Evolutionary conservation across 805 yeast species (phyloP).

Genomic region (Hanseniaspora mollemarum): DNA sequence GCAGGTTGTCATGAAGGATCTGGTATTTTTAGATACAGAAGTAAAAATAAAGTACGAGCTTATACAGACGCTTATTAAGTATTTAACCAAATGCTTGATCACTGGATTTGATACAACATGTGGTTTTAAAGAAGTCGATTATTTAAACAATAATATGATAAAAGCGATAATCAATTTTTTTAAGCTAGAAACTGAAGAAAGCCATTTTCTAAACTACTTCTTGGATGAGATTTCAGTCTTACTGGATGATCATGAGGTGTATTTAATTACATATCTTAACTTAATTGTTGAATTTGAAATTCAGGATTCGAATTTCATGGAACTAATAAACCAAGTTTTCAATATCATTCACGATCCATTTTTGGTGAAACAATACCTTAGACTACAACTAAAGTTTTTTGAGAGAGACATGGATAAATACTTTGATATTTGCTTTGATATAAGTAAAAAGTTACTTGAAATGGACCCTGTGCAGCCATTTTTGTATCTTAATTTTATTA

Average conservation of each 20-base stretch:
- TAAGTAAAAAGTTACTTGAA: neutral
- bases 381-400: slow-evolving; percentile 4
- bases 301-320: neutral
- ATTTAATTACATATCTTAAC: neutral
- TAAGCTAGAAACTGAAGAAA: neutral
- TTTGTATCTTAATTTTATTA: neutral
- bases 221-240: neutral
- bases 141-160: slow-evolving; percentile 7
- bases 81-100: neutral
- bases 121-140: slow-evolving; percentile 10
- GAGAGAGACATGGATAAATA: neutral
- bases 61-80: neutral
- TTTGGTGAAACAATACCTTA: slow-evolving; percentile 1
- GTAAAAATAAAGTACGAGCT: slow-evolving; percentile 1
- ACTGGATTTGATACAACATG: slow-evolving; percentile 1
- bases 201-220: neutral
- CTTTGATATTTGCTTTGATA: neutral
- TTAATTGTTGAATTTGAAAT: neutral
- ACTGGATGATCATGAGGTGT: neutral
- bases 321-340: neutral
- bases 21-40: neutral
- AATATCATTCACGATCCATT: neutral
- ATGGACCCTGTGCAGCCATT: neutral
- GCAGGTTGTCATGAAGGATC: neutral
- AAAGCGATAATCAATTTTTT: neutral